These are phyloP conservation scores for Phylloporus arenicola DNA, from an alignment of 768 basidiomycete genomes.

Conservation along the genomic window DNA sequence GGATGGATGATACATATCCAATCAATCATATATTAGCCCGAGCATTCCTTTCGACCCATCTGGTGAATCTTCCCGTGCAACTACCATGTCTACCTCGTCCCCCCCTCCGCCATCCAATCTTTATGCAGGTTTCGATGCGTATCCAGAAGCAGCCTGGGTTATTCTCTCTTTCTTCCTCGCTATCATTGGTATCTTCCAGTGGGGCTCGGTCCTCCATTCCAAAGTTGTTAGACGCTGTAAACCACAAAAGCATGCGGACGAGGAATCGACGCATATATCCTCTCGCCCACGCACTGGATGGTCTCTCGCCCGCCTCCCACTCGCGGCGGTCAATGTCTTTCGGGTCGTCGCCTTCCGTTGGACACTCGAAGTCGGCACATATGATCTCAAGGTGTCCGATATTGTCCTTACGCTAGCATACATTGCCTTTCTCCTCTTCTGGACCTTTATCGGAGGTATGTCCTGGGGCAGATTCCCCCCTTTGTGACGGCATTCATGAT, in stretches of 20 bases:
- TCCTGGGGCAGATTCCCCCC: neutral
- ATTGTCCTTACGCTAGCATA: constrained; percentile 44
- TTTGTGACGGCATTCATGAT: neutral
- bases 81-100: neutral
- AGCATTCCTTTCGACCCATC: neutral
- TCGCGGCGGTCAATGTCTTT: constrained; percentile 39
- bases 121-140: neutral
- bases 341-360: constrained; percentile 47
- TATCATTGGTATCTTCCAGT: constrained; percentile 21
- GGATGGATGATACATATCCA: too few species aligned
- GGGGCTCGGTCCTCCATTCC: constrained; percentile 22
- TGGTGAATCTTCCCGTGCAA: neutral
- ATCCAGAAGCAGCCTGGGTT: constrained; percentile 16
- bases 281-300: constrained; percentile 17
- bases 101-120: neutral
- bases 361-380: constrained; percentile 41
- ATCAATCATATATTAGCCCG: neutral
- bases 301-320: constrained; percentile 36
- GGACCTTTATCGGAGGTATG: constrained; percentile 45
- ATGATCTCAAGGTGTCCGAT: constrained; percentile 38
- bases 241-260: constrained; percentile 1
- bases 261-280: constrained; percentile 12
- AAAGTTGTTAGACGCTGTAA: constrained; percentile 9
- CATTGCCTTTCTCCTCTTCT: constrained; percentile 38
- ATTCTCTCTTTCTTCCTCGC: constrained; percentile 10